Percentiles rank a stretch among this genome's conserved stretches.
These are phyloP conservation scores for Cryptococcus amylolentus DNA, from an alignment of 1,284 basidiomycete genomes.

Conservation along the genomic window DNA sequence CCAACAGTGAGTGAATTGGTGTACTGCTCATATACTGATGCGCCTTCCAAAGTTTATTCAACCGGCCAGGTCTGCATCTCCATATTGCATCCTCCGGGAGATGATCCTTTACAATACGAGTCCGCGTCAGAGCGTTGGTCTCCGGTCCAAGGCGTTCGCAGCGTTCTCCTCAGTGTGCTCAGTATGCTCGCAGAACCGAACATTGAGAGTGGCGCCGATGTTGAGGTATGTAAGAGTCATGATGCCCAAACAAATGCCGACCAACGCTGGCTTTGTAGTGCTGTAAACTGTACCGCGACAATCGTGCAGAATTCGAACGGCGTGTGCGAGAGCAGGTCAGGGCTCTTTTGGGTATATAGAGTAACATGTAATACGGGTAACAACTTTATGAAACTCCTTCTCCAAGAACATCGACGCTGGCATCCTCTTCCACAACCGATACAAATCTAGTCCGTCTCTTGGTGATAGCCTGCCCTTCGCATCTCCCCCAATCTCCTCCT, in stretches of 20 bases:
- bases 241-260: constrained; percentile 2
- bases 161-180: constrained; percentile 90
- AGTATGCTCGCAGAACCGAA: constrained; percentile 99
- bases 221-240: constrained; percentile 57
- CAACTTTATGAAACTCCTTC: neutral
- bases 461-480: constrained; percentile 73
- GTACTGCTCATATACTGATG: neutral
- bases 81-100: constrained; percentile 94
- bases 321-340: constrained; percentile 52
- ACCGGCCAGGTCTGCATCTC: constrained; percentile 98
- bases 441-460: constrained; percentile 35
- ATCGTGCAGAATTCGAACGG: constrained; percentile 58
- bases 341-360: constrained; percentile 51
- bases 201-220: constrained; percentile 94
- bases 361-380: neutral
- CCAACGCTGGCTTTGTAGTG: constrained; percentile 50
- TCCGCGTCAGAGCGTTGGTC: constrained; percentile 96
- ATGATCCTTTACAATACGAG: constrained; percentile 71
- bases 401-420: too few relatives aligned
- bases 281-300: constrained; percentile 89
- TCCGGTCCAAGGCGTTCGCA: constrained; percentile 82
- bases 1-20: constrained; percentile 71
- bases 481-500: constrained; percentile 81
- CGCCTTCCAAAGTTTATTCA: constrained; percentile 63
- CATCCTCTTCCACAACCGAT: neutral